Percentiles rank a stretch among this genome's conserved stretches.
Evolutionary conservation across 345 rosid genomes (phyloP).

Genomic region (Salix arbutifolia): DNA sequence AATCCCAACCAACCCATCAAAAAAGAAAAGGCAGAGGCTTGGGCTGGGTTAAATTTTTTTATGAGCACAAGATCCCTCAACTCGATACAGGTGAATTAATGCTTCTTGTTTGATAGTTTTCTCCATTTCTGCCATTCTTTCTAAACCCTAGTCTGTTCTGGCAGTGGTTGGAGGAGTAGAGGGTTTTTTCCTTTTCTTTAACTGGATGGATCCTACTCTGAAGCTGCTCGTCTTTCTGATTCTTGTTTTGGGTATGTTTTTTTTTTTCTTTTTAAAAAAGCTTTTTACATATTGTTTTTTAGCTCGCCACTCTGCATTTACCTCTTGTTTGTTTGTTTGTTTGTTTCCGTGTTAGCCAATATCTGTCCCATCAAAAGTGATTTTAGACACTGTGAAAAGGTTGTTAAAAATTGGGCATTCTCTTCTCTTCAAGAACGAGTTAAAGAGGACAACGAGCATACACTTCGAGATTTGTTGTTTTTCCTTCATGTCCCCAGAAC

Average conservation of each 20-base stretch:
- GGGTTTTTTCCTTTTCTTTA: not conserved
- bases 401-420: conserved; percentile 65
- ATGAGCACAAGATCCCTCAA: conserved; percentile 78
- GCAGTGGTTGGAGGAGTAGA: conserved; percentile 23
- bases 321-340: not conserved
- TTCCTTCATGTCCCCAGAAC: conserved; percentile 96
- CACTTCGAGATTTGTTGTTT: conserved; percentile 68
- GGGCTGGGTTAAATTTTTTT: conserved; percentile 30
- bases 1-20: conserved; percentile 12
- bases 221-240: conserved; percentile 34
- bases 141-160: not conserved
- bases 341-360: conserved; percentile 32
- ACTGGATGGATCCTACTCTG: conserved; percentile 44
- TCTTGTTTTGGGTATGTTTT: conserved; percentile 49
- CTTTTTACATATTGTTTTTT: not conserved
- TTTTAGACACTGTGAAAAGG: conserved; percentile 53
- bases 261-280: not conserved
- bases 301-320: not conserved
- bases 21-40: too few species aligned
- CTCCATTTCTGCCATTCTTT: not conserved
- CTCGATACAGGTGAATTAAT: conserved; percentile 45
- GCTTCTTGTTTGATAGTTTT: not conserved
- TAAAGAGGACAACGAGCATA: conserved; percentile 56
- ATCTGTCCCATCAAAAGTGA: conserved; percentile 38
- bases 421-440: conserved; percentile 51